phyloP scores from a whole-genome alignment of 768 basidiomycete genomes.

The Clitopilus hobsonii region DNA sequence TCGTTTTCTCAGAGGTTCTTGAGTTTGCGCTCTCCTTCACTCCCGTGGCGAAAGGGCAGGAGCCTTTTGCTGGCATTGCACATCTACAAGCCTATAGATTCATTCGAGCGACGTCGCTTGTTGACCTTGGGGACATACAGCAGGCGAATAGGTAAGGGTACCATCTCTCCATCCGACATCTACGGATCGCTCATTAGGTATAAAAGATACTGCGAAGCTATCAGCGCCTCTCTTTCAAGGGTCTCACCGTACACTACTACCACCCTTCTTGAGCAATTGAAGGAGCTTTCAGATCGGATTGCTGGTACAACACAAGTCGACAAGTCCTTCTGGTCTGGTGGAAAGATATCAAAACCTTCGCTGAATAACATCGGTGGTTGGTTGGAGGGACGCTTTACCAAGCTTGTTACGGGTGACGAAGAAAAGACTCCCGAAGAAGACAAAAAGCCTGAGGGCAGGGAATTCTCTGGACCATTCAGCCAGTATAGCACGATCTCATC shows the following conservation, averaged over 20 bases:
- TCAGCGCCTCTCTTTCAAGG: constrained; percentile 60
- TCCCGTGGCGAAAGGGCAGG: constrained; percentile 77
- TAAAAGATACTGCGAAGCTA: constrained; percentile 88
- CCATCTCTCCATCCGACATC: constrained; percentile 1
- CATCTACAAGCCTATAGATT: constrained; percentile 88
- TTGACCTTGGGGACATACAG: constrained; percentile 78
- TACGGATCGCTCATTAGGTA: background rate
- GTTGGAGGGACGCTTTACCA: constrained; percentile 89
- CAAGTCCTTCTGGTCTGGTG: constrained; percentile 82
- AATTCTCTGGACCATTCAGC: constrained; percentile 78
- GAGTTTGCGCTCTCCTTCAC: constrained; percentile 86
- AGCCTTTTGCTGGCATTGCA: constrained; percentile 74
- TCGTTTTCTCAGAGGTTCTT: constrained; percentile 84
- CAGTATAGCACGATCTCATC: constrained; percentile 93
- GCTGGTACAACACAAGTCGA: constrained; percentile 67
- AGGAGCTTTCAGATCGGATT: constrained; percentile 75
- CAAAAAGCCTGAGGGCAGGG: constrained; percentile 30
- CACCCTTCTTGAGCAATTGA: constrained; percentile 67
- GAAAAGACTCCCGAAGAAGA: constrained; percentile 35
- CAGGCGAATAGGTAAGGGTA: constrained; percentile 66
- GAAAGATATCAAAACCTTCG: constrained; percentile 87
- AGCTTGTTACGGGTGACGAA: constrained; percentile 89
- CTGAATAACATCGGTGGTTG: constrained; percentile 89
- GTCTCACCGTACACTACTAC: constrained; percentile 64
- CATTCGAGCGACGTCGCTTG: constrained; percentile 67